Conservation (phyloP, 176 grass and related monocot species). For the Typha latifolia region DNA sequence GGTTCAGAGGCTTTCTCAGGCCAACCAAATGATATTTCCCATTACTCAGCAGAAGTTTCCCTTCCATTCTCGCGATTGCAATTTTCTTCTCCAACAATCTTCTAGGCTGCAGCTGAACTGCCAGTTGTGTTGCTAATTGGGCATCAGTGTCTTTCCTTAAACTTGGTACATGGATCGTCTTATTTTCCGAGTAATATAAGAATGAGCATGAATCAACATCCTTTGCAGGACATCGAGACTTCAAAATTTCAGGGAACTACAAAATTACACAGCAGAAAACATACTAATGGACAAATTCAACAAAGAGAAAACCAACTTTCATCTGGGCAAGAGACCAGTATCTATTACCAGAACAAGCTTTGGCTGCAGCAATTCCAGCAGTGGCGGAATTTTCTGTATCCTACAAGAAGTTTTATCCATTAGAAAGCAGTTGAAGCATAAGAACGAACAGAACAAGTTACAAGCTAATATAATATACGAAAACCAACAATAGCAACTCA, state of each 20-base stretch:
- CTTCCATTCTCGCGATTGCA: constrained; percentile 57
- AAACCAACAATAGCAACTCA: too few species aligned
- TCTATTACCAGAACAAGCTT: constrained; percentile 62
- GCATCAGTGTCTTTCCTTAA: constrained; percentile 39
- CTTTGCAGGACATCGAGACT: constrained; percentile 21
- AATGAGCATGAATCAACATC: constrained; percentile 30
- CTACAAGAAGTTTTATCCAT: constrained; percentile 18
- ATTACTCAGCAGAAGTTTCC: constrained; percentile 50
- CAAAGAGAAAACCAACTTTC: neutral
- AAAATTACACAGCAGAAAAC: constrained; percentile 7
- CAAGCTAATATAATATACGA: too few species aligned
- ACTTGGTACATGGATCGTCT: constrained; percentile 31
- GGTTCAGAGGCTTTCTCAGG: constrained; percentile 11
- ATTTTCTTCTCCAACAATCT: constrained; percentile 32
- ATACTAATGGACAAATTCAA: neutral
- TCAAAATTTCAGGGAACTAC: constrained; percentile 60
- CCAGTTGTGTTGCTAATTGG: constrained; percentile 30
- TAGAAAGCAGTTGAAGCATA: neutral
- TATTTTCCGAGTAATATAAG: constrained; percentile 59
- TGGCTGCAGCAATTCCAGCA: constrained; percentile 51
- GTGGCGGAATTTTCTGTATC: constrained; percentile 42
- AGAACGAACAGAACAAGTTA: too few species aligned
- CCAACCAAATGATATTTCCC: constrained; percentile 45
- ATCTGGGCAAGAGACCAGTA: neutral
- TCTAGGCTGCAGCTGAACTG: constrained; percentile 45